Percentiles rank a stretch among this genome's conserved stretches.
These are phyloP conservation scores for Fusarium incarnatum DNA, from an alignment of 2,329 filamentous ascomycete genomes.

Conservation along the genomic window DNA sequence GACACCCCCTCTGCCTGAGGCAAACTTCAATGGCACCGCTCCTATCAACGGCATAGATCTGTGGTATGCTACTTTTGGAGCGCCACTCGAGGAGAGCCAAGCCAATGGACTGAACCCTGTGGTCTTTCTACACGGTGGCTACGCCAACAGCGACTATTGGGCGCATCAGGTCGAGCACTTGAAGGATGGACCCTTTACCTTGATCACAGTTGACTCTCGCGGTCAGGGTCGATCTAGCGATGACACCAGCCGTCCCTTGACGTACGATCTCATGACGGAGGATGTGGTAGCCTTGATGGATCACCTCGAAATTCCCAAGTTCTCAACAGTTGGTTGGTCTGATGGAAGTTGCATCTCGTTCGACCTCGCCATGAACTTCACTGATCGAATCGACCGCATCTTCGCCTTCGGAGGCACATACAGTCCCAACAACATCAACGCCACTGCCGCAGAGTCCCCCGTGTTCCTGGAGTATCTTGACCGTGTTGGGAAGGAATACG, in stretches of 20 bases:
- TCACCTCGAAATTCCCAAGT: not conserved
- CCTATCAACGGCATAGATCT: not conserved
- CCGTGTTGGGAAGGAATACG: not conserved
- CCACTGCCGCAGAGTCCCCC: not conserved
- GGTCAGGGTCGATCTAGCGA: not conserved
- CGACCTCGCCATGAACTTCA: slow-evolving; percentile 7
- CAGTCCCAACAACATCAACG: not conserved
- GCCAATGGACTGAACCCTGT: not conserved
- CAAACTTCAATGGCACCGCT: not conserved
- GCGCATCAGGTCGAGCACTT: not conserved
- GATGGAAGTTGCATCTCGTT: not conserved
- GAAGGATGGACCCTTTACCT: not conserved
- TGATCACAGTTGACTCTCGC: not conserved
- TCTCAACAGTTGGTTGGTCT: slow-evolving; percentile 3
- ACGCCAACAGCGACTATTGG: slow-evolving; percentile 3
- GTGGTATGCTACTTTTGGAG: not conserved
- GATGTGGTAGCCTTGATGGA: slow-evolving; percentile 3
- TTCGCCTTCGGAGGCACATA: slow-evolving; percentile 5
- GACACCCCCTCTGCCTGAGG: not conserved
- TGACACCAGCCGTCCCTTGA: not conserved
- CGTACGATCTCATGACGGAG: not conserved
- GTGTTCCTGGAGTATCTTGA: not conserved
- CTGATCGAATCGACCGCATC: not conserved
- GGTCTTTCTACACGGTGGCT: slow-evolving; percentile 4
- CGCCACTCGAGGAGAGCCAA: not conserved